These are phyloP conservation scores for Coemansia sp. DNA, from an alignment of 192 early-diverging fungal genomes.

Conservation along the genomic window DNA sequence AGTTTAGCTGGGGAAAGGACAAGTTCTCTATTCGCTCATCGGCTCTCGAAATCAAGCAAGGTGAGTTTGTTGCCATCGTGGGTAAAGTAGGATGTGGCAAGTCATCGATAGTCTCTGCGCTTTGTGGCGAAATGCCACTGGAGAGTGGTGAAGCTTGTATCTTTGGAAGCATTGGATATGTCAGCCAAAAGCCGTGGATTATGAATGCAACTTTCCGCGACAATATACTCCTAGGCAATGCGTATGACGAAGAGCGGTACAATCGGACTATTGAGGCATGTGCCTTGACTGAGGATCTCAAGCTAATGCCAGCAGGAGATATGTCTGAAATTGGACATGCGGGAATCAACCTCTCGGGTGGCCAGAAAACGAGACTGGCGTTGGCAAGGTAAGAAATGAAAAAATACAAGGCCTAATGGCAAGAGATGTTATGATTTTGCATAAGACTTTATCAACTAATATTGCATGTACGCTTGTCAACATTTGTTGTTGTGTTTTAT, in stretches of 20 bases:
- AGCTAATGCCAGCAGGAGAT: constrained; percentile 34
- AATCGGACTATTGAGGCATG: constrained; percentile 35
- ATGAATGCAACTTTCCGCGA: constrained; percentile 49
- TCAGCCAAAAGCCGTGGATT: constrained; percentile 49
- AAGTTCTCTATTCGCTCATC: constrained; percentile 21
- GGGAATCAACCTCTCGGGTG: constrained; percentile 63
- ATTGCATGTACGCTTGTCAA: background rate
- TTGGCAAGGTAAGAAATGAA: constrained; percentile 53
- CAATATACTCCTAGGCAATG: constrained; percentile 41
- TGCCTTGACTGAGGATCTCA: constrained; percentile 31
- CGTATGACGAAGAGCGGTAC: constrained; percentile 25
- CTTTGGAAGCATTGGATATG: constrained; percentile 59
- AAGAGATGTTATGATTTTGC: background rate
- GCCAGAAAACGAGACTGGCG: constrained; percentile 66
- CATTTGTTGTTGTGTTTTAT: background rate
- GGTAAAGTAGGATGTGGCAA: constrained; percentile 65
- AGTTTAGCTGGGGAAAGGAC: constrained; percentile 31
- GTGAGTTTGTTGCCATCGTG: constrained; percentile 50
- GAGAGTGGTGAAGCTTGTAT: constrained; percentile 65
- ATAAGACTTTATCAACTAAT: background rate
- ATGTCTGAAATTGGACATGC: constrained; percentile 61
- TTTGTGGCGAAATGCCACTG: constrained; percentile 79
- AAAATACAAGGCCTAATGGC: background rate
- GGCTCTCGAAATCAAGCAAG: constrained; percentile 13
- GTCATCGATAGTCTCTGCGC: constrained; percentile 60